A percentile compares a stretch with the other conserved stretches of the same genome.
Evolutionary conservation across 768 basidiomycete species (phyloP).

Genomic region (Termitomyces eurrhizus): DNA sequence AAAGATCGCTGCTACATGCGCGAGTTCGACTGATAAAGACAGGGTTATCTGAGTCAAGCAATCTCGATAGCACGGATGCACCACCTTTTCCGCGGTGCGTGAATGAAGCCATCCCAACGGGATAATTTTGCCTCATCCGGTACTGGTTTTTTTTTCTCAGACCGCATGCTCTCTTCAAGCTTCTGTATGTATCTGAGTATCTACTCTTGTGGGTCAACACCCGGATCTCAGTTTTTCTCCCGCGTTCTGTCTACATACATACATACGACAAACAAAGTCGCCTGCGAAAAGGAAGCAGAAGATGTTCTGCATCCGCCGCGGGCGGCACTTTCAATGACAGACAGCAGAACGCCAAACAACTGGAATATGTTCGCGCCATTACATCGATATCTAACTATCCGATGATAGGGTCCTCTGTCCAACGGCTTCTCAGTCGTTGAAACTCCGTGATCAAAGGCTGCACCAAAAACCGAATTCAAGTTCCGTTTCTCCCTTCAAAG

Average conservation of each 20-base stretch:
- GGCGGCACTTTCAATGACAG: not conserved
- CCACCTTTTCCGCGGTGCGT: constrained; percentile 6
- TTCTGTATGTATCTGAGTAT: not conserved
- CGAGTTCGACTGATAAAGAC: too few relatives aligned
- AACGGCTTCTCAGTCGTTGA: constrained; percentile 6
- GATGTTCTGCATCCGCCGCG: not conserved
- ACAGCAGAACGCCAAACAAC: not conserved
- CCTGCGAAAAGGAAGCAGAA: not conserved
- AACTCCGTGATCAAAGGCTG: constrained; percentile 5
- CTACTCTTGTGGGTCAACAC: not conserved
- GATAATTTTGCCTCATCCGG: constrained; percentile 4
- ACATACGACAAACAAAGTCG: not conserved
- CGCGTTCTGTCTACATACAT: not conserved
- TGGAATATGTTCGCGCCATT: constrained; percentile 9
- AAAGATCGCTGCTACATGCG: not conserved
- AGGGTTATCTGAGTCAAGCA: not conserved
- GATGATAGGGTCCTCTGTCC: not conserved
- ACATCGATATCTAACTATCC: not conserved
- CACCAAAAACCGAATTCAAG: not conserved
- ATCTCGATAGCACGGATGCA: not conserved
- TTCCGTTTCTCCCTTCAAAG: not conserved
- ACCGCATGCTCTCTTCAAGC: constrained; percentile 6
- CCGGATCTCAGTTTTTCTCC: constrained; percentile 3
- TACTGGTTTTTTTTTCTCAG: not conserved
- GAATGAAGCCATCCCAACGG: not conserved